Conservation (phyloP, 1,139 yeast species). For the Candida sanyaensis region DNA sequence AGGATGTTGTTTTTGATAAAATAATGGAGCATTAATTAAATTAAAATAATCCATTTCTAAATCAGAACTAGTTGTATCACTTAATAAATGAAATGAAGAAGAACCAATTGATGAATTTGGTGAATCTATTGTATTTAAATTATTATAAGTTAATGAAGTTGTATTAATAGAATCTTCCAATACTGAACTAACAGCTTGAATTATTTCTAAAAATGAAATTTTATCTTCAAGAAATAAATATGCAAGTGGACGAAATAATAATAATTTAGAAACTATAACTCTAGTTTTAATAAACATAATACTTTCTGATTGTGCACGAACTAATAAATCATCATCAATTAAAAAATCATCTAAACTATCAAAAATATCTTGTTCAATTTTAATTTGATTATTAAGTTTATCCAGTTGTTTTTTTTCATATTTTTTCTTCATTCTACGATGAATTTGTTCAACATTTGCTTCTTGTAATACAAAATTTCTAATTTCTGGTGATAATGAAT, state of each 20-base stretch:
- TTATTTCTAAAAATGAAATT: slow-evolving; percentile 25
- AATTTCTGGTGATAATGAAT: slow-evolving; percentile 36
- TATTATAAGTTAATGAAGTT: not conserved
- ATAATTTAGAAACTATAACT: slow-evolving; percentile 33
- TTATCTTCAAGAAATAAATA: slow-evolving; percentile 37
- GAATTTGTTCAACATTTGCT: slow-evolving; percentile 34
- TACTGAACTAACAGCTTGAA: slow-evolving; percentile 27
- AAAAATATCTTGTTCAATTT: slow-evolving; percentile 18
- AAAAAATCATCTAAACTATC: slow-evolving; percentile 35
- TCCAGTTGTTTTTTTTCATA: slow-evolving; percentile 18
- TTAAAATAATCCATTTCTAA: slow-evolving; percentile 26
- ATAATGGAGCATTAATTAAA: slow-evolving; percentile 30
- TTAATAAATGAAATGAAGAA: not conserved
- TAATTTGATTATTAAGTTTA: slow-evolving; percentile 17
- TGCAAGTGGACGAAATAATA: slow-evolving; percentile 37
- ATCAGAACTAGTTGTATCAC: slow-evolving; percentile 12
- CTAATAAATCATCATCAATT: slow-evolving; percentile 35
- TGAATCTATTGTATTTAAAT: slow-evolving; percentile 5
- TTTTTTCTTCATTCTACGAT: slow-evolving; percentile 29
- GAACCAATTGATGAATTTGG: slow-evolving; percentile 6
- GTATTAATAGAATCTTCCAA: slow-evolving; percentile 10
- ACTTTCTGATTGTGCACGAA: slow-evolving; percentile 40
- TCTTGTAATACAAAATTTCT: slow-evolving; percentile 38
- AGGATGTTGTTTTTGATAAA: slow-evolving; percentile 28
- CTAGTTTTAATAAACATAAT: slow-evolving; percentile 44